Base-by-base conservation (phyloP, 441 rosid genomes). In the Geranium incanum region DNA sequence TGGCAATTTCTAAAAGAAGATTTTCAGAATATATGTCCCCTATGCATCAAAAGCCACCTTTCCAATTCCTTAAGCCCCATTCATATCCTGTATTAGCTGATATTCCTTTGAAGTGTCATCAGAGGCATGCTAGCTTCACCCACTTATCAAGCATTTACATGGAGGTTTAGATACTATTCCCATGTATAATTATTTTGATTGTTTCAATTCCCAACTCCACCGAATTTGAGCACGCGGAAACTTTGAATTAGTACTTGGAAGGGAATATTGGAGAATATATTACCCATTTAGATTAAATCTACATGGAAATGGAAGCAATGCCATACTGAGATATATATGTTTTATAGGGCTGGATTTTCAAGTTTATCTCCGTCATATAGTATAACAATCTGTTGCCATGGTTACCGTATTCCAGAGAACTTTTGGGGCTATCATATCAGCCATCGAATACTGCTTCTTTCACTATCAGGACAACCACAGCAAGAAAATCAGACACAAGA, bases 371-470 rank as follows among this genome's bases (percentile, higher is more conserved):
- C 9, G 23, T 63, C 63, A 6, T 84, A 72, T 75, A 77, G 68
- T 84, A 74, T 36, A 5, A 68, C 70, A 50, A 18, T 6, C 66
- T 43, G 59, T 74, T n/a, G 50, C 69, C 65, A 81, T 85, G 88
- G 84, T 85, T 68, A 76, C 79, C 77, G 23, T 82, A 71, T 76
- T 82, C 37, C 62, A 75, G 15, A 86, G 78, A 83, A 84, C 90
- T 3, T 86, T 86, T 69, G 75, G 79, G 6, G 82, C 88, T 66
- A 71, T 90, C 68, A 52, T 84, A 71, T 88, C 93, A 6, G 77
- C 89, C 70, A 72, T 89, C 66, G 77, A 86, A 4, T 83, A 83
- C 79, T 84, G 83, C 74, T 80, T 82, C 82, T 89, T 85, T 82
- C 78, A 78, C 72, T 78, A 81, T 81, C 87, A 68, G 67, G 79